phyloP scores from a whole-genome alignment of 176 grass and related monocot species.

The Calamus simplicifolius region DNA sequence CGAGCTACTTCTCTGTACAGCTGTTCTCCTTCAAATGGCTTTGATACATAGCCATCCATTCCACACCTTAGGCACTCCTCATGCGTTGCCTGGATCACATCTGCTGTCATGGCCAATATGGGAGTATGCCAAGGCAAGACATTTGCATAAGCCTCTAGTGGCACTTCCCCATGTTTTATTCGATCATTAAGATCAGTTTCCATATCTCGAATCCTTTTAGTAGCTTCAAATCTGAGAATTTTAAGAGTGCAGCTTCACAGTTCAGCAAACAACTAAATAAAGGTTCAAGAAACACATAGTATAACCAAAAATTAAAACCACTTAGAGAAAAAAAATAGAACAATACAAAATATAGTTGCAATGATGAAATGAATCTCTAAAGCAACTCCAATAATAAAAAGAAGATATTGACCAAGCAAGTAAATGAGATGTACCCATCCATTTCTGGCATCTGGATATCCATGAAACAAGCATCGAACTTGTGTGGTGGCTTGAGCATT shows the following conservation, averaged over 20 bases:
- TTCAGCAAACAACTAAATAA: too few relatives aligned
- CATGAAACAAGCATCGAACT: conserved; percentile 99
- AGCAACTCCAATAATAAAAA: conserved; percentile 4
- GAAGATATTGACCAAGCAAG: neutral
- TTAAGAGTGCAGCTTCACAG: too few relatives aligned
- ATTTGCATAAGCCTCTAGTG: conserved; percentile 31
- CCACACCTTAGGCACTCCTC: conserved; percentile 69
- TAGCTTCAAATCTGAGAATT: conserved; percentile 80
- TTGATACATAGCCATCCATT: conserved; percentile 98
- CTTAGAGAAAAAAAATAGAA: too few relatives aligned
- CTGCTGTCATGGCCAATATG: conserved; percentile 97
- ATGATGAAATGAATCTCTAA: neutral
- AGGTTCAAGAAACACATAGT: too few relatives aligned
- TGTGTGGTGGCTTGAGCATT: conserved; percentile 72
- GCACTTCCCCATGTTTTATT: conserved; percentile 44
- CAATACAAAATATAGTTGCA: too few relatives aligned
- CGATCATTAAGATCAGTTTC: conserved; percentile 66
- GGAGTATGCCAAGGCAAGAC: conserved; percentile 64
- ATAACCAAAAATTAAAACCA: too few relatives aligned
- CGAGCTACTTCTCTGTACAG: conserved; percentile 92
- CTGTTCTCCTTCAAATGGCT: conserved; percentile 98
- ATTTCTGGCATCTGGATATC: conserved; percentile 99
- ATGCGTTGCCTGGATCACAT: conserved; percentile 96
- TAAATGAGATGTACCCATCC: conserved; percentile 61
- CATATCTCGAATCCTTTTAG: conserved; percentile 72